A percentile compares a stretch with the other conserved stretches of the same genome.
phyloP scores from a whole-genome alignment of 768 basidiomycete species.

The Mycena albidolilacea region DNA sequence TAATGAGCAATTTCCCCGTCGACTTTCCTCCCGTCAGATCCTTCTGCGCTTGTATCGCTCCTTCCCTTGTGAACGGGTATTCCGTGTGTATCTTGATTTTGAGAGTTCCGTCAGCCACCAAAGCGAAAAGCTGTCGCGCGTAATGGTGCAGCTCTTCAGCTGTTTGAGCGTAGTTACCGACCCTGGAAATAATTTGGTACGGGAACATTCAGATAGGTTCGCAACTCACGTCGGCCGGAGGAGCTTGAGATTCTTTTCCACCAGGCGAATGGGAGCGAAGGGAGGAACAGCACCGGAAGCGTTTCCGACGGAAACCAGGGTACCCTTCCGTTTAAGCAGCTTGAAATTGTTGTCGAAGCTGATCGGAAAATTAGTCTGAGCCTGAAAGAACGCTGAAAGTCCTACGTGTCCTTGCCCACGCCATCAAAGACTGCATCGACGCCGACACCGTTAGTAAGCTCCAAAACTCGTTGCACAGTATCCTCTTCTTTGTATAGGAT shows the following conservation, averaged over 20 bases:
- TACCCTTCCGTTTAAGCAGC: constrained; percentile 88
- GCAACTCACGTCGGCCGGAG: constrained; percentile 77
- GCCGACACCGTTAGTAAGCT: constrained; percentile 84
- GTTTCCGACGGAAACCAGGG: constrained; percentile 92
- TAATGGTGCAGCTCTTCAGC: constrained; percentile 82
- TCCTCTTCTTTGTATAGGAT: constrained; percentile 85
- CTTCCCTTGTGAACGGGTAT: constrained; percentile 89
- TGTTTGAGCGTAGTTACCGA: constrained; percentile 81
- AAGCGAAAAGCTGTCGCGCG: constrained; percentile 65
- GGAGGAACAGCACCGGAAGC: constrained; percentile 89
- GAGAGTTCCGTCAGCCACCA: constrained; percentile 71
- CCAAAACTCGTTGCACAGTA: constrained; percentile 79
- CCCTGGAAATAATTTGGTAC: constrained; percentile 53
- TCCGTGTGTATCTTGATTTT: constrained; percentile 77
- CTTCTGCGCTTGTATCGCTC: constrained; percentile 79
- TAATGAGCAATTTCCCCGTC: constrained; percentile 89
- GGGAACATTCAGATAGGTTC: background rate
- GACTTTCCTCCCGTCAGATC: constrained; percentile 87
- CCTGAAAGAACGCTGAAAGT: constrained; percentile 34
- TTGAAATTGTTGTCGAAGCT: constrained; percentile 88
- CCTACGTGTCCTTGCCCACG: constrained; percentile 96
- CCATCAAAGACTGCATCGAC: constrained; percentile 94
- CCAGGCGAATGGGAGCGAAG: constrained; percentile 80
- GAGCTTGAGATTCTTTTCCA: constrained; percentile 86
- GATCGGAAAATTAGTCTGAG: constrained; percentile 19